Base-by-base conservation (phyloP, 371 early-diverging fungal species). In the Sporodiniella umbellata region DNA sequence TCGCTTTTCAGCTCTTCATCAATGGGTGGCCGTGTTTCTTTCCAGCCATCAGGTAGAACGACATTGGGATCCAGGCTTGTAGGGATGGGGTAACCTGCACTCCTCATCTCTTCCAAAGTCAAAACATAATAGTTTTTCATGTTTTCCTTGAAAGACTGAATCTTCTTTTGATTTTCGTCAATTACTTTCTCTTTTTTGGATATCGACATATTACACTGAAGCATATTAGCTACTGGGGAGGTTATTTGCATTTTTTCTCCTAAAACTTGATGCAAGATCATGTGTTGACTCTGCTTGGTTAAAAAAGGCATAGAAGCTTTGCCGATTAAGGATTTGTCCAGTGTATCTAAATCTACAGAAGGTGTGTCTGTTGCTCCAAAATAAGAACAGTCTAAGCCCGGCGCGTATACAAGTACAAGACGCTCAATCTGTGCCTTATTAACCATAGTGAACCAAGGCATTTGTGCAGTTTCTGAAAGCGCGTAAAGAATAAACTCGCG, bases 71-170 rank as follows among this genome's bases (percentile, higher is more conserved):
- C 75, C 31, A 84, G 51, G 35, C 53, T 75, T 3, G 72, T 42
- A 7, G 85, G 83, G 18, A 85, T 64, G 39, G 85, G 83, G 47
- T 75, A 85, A 12, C 69, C 64, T 17, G 52, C 65, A 23, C 62
- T 67, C 18, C 48, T 67, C 56, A 85, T 50, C 25, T 82, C 68
- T 4, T 78, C 70, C 18, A 70, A 50, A 1, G 75, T 62, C 56
- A 85, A 43, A 10, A 81, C 42, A 49, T 78, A 81, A 45, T 61
- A 69, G 33, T 76, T 79, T 33, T 74, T 59, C 61, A 72, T 70
- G 19, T 70, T 60, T 15, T 62, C 44, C 43, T 62, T 55, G 38
- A 51, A 58, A 33, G 54, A 26, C n/a, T 30, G 12, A 8, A 35
- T 45, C 30, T 51, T 55, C 26, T 47, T 24, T 12, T 39, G 23